Evolutionary conservation across 768 basidiomycete species (phyloP).

Genomic region (Lactifluus piperatus): DNA sequence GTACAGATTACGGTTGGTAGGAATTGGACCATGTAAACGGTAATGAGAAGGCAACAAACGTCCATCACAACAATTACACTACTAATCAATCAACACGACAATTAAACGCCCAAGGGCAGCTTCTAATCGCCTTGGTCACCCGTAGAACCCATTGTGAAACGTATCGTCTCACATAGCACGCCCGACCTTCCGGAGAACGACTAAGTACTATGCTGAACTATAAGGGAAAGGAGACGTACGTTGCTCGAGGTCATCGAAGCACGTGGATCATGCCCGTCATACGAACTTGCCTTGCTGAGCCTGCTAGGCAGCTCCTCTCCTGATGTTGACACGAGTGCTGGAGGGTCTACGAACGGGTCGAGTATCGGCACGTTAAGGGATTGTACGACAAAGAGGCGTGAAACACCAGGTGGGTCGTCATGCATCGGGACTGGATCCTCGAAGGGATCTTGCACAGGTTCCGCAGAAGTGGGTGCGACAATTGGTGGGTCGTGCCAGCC

Average conservation of each 20-base stretch:
- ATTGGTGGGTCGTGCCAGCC: background rate
- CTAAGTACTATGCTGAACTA: background rate
- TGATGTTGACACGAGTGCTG: background rate
- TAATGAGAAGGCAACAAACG: background rate
- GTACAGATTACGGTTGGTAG: background rate
- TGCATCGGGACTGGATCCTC: background rate
- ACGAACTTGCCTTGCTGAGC: slow-evolving; percentile 1
- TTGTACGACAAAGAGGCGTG: background rate
- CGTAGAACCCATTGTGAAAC: background rate
- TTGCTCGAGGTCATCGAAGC: background rate
- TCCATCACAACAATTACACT: background rate
- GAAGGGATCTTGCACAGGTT: background rate
- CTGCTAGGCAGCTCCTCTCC: background rate
- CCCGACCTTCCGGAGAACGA: slow-evolving; percentile 37
- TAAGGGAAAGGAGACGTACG: background rate
- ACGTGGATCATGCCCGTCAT: background rate
- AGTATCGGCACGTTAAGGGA: background rate
- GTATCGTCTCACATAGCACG: slow-evolving; percentile 29
- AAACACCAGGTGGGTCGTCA: background rate
- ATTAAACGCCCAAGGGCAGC: background rate
- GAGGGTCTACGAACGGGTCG: slow-evolving; percentile 5
- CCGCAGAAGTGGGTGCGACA: background rate
- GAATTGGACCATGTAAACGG: background rate
- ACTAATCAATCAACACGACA: background rate
- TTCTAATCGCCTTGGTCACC: background rate